Evolutionary conservation across 2,329 filamentous ascomycete genomes (phyloP).

Genomic region (Chaetomiaceae sp.): DNA sequence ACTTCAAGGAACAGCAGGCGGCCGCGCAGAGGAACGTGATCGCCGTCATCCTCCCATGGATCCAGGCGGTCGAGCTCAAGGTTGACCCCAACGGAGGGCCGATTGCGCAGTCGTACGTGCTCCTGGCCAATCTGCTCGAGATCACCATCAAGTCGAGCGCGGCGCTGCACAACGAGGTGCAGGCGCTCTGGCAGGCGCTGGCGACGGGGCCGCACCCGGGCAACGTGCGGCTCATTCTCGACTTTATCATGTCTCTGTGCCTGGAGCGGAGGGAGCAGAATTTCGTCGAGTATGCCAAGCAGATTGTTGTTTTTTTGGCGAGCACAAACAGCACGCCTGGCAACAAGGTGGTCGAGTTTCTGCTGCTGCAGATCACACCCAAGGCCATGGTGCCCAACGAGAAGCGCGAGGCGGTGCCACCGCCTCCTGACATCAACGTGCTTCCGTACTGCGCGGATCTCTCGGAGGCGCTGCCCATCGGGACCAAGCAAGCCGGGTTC

Average conservation of each 20-base stretch:
- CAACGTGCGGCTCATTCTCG: slow-evolving; percentile 89
- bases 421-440: slow-evolving; percentile 67
- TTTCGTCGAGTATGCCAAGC: slow-evolving; percentile 96
- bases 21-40: slow-evolving; percentile 90
- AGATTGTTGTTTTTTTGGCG: slow-evolving; percentile 94
- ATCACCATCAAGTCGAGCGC: slow-evolving; percentile 91
- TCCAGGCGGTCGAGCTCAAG: slow-evolving; percentile 88
- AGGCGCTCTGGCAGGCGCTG: slow-evolving; percentile 93
- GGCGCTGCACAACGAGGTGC: slow-evolving; percentile 89
- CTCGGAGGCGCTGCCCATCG: slow-evolving; percentile 70
- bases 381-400: slow-evolving; percentile 96
- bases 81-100: slow-evolving; percentile 88
- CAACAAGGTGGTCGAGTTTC: slow-evolving; percentile 88
- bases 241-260: slow-evolving; percentile 94
- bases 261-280: slow-evolving; percentile 94
- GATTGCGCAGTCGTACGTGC: slow-evolving; percentile 87
- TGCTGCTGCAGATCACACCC: slow-evolving; percentile 84
- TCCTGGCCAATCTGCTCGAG: slow-evolving; percentile 90
- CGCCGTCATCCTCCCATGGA: slow-evolving; percentile 91
- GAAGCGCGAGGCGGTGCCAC: slow-evolving; percentile 63
- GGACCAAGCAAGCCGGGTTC: slow-evolving; percentile 87
- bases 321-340: slow-evolving; percentile 70
- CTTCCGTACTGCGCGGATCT: slow-evolving; percentile 90
- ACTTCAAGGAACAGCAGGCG: slow-evolving; percentile 82
- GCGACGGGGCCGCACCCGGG: slow-evolving; percentile 88